Base-by-base conservation (phyloP, 2,329 filamentous ascomycete genomes). In the Apiospora saccharicola region DNA sequence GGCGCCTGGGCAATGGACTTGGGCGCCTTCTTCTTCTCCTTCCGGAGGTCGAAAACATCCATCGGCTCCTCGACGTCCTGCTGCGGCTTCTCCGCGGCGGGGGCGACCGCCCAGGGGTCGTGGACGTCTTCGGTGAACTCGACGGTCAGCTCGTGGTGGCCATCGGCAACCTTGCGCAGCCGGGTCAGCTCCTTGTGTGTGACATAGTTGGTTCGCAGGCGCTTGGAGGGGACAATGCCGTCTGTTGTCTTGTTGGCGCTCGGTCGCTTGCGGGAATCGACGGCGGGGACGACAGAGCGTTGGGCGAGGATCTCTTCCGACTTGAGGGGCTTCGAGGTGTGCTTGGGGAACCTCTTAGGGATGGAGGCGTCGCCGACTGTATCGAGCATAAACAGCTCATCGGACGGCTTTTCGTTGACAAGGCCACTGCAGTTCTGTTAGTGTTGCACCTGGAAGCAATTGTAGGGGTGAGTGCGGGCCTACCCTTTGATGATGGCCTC, bases 401-500 rank as follows among this genome's bases (percentile, higher is more conserved):
- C 90, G 1, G 95, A 94, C 0, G 90, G 83, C 81, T 95, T 94
- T 82, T 99, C 96, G 70, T 92, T 89, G 70, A 98, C 86, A 22
- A 98, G 89, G 81, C 96, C 96, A 82, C 95, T 97, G 76, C 49
- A 43, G 5, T 43, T 64, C 37, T 37, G 70, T 53, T 5, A 22
- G n/a, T 34, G 30, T 67, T 7, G 30, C 3, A 3, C 10, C 19
- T 22, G 34, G 2, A 71, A 41, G 49, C 22, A 41, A 64, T 67
- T 67, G 12, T 49, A 5, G 13, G 2, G 12, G 14, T 12, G 7
- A 3, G 8, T n/a, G 30, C n/a, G 19, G 19, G 78, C 85, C 73
- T 87, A 96, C 94, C 96, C 96, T 86, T 92, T 89, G 76, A 97
- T 96, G 74, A 98, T 92, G 85, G 98, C 93, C 73, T 97, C 93